phyloP scores from a whole-genome alignment of 2,329 filamentous ascomycete genomes.

The Alternaria viburni region DNA sequence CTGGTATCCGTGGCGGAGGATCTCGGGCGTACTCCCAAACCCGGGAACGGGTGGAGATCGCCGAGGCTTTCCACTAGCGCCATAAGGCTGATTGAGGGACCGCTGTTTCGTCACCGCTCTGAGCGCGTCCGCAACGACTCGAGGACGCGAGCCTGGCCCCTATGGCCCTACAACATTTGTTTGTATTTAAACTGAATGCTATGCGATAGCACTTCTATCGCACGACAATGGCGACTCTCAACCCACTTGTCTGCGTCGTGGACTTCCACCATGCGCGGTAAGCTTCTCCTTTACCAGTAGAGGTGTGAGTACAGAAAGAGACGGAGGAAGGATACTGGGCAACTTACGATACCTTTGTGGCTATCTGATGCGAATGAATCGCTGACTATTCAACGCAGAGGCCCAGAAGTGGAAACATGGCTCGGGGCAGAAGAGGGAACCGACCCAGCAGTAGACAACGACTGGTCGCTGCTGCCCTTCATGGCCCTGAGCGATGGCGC shows the following conservation, averaged over 20 bases:
- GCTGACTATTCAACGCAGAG: constrained; percentile 54
- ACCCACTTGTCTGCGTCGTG: constrained; percentile 56
- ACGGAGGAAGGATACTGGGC: neutral
- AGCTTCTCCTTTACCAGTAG: constrained; percentile 10
- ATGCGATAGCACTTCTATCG: constrained; percentile 13
- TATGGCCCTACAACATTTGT: constrained; percentile 5
- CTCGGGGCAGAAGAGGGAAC: constrained; percentile 76
- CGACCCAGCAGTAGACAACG: constrained; percentile 82
- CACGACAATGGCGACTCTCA: constrained; percentile 49
- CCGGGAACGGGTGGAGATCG: constrained; percentile 5
- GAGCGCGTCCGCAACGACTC: constrained; percentile 23
- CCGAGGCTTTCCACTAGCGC: constrained; percentile 17
- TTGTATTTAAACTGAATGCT: neutral
- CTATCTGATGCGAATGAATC: neutral
- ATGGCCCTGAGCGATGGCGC: constrained; percentile 97
- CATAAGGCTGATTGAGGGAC: constrained; percentile 26
- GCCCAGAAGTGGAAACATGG: constrained; percentile 93
- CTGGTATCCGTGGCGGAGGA: neutral
- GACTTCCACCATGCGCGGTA: constrained; percentile 61
- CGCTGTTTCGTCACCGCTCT: constrained; percentile 30
- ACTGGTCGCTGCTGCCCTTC: constrained; percentile 91
- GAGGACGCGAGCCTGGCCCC: constrained; percentile 23
- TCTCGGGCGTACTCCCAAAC: neutral
- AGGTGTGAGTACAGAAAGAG: neutral
- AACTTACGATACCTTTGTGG: neutral